phyloP scores from a whole-genome alignment of 1,139 yeast species.

The Blastobotrys serpentis region DNA sequence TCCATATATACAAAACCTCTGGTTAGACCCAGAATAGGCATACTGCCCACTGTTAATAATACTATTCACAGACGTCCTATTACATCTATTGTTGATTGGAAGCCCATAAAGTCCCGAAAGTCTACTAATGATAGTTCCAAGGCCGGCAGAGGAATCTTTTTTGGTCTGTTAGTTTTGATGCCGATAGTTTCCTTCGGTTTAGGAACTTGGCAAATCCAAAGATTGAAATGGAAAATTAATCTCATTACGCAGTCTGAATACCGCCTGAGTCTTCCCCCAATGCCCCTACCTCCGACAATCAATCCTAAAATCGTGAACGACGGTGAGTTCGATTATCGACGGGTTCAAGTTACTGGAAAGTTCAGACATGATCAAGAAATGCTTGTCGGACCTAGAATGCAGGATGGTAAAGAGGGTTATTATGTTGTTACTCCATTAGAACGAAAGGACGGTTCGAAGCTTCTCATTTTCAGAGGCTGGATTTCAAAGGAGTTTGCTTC shows the following conservation, averaged over 20 bases:
- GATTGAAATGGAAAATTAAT: constrained; percentile 86
- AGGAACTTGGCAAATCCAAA: constrained; percentile 90
- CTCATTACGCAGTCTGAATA: constrained; percentile 82
- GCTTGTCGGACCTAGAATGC: constrained; percentile 86
- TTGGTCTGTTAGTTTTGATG: constrained; percentile 58
- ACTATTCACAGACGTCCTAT: constrained; percentile 32
- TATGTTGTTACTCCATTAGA: constrained; percentile 78
- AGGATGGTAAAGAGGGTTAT: constrained; percentile 76
- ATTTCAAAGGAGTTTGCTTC: constrained; percentile 68
- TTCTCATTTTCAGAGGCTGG: constrained; percentile 93
- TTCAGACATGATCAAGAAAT: constrained; percentile 85
- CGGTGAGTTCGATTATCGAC: constrained; percentile 76
- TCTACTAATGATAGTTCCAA: constrained; percentile 46
- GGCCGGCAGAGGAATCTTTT: constrained; percentile 41
- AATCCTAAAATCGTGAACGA: constrained; percentile 45
- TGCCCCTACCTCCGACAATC: constrained; percentile 57
- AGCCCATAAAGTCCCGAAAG: constrained; percentile 61
- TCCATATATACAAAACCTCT: background rate
- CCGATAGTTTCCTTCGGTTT: constrained; percentile 82
- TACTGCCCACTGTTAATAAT: background rate
- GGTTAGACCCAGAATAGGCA: background rate
- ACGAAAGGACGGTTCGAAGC: constrained; percentile 66
- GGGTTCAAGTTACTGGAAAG: constrained; percentile 69
- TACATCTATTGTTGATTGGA: constrained; percentile 82
- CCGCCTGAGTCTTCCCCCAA: constrained; percentile 68